Evolutionary conservation across 2,329 filamentous ascomycete species (phyloP).

Genomic region (Cladosporium sphaerospermum): DNA sequence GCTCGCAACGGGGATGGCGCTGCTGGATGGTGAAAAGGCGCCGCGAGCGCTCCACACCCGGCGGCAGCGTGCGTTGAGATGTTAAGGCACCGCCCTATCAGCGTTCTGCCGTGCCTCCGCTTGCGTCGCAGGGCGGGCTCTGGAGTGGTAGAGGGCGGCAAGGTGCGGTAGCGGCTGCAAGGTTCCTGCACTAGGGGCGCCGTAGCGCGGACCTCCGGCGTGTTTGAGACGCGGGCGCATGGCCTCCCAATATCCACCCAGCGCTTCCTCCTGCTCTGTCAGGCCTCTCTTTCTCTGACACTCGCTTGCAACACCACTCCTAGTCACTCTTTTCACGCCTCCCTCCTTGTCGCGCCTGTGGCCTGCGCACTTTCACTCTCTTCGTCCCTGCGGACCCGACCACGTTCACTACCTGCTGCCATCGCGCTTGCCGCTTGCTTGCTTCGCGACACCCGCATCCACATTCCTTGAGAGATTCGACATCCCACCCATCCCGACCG

Average conservation of each 20-base stretch:
- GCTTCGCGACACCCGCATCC: not conserved
- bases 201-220: no score
- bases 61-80: conserved; percentile 1
- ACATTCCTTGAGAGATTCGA: conserved; percentile 9
- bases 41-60: conserved; percentile 1
- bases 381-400: not conserved
- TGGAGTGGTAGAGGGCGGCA: no score
- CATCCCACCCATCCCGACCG: not conserved
- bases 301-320: conserved; percentile 7
- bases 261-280: not conserved
- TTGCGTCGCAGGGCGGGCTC: not conserved
- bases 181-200: no score
- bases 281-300: conserved; percentile 8
- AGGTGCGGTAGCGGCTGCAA: no score
- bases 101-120: not conserved
- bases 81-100: conserved; percentile 3
- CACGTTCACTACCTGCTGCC: not conserved
- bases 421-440: conserved; percentile 2
- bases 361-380: conserved; percentile 11
- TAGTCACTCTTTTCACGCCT: conserved; percentile 15
- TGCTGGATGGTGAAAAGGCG: not conserved
- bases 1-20: no score
- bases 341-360: conserved; percentile 13
- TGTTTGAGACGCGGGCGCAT: no score
- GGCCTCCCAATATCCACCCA: not conserved